Base-by-base conservation (phyloP, 2,329 filamentous ascomycete genomes). In the Chaetomiaceae sp. region DNA sequence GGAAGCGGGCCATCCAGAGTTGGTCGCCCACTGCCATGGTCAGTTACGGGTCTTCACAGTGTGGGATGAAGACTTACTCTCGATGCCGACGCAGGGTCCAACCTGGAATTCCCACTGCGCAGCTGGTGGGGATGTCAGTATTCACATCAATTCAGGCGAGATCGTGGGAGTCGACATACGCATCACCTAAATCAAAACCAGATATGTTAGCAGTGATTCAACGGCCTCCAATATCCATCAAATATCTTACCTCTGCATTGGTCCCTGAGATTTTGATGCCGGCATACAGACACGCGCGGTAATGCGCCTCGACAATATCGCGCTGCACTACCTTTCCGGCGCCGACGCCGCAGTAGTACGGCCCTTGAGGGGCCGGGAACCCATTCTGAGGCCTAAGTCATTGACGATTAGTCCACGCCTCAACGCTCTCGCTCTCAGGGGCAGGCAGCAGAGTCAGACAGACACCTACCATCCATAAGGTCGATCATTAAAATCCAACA, bases 51-150 rank as follows among this genome's bases (percentile, higher is more conserved):
- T 8, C 9, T 14, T 18, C 2, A 16, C 9, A 16, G n/a, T 32
- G 21, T 18, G 16, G 27, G 9, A 7, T 4, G 9, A 14, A 14
- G 20, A 77, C 83, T 75, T 72, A 89, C 86, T 87, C 70, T 86
- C 78, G 66, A 96, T 96, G 59, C 90, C 92, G 50, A 77, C 73
- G 74, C 89, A 95, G 59, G 92, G 92, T 49, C 92, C 92, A 65
- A 96, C 88, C 71, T 96, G 92, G 84, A 90, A 96, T 73, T 96
- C 92, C 92, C 92, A 96, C 75, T 96, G 92, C 57, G 88, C 90
- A 59, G 57, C 56, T 58, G 25, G 1, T 25, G 8, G n/a, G n/a
- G 10, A 14, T 20, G 47, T 58, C 30, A 58, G 43, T 49, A n/a
- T 6, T 2, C 23, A n/a, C n/a, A n/a, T n/a, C n/a, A 7, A 4